Evolutionary conservation across 2,329 filamentous ascomycete species (phyloP), one percentile per base, ranked within the genome.

Genomic region (Celoporthe dispersa): DNA sequence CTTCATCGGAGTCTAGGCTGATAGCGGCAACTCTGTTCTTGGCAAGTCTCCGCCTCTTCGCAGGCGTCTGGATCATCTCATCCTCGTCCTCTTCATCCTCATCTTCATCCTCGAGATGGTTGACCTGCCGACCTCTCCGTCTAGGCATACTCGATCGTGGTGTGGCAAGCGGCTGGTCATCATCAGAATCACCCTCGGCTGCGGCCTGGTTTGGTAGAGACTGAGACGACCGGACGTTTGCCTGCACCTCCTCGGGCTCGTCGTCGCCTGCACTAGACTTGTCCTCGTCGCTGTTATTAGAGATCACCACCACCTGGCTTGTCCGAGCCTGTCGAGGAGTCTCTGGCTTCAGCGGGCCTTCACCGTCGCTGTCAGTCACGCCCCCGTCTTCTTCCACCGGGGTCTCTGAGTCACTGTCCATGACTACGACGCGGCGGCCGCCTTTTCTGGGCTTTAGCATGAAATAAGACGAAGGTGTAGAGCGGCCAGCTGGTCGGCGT

Each of bases 1-100:
- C 64, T 44, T 39, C 64, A 51, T 65, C 66, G 14, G 31, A 37
- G 16, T 68, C 51, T 35, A 31, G 19, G 28, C 8, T 51, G 11
- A 41, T 39, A 12, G 53, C 33, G 33, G 60, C 53, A 70, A 73
- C 48, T 63, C 68, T 60, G 14, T 64, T 51, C 41, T 72, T 70
- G 9, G 67, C 68, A 1, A 72, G 71, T 64, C 74, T 78, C 8
- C 75, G 76, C 69, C 73, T 77, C 69, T 79, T 80, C 3, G 73
- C 68, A 5, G 78, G 77, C 8, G 76, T 79, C n/a, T 75, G 57
- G 31, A 73, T 44, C 4, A 69, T 66, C 16, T 67, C 68, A 16
- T 68, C 66, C 22, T 70, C 68, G 8, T n/a, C n/a, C 37, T 44
- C 41, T 16, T 67, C 71, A 14, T 69, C 67, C 4, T 70, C 69